Base-by-base conservation (phyloP, 2,329 filamentous ascomycete genomes). In the Colletotrichum musae region DNA sequence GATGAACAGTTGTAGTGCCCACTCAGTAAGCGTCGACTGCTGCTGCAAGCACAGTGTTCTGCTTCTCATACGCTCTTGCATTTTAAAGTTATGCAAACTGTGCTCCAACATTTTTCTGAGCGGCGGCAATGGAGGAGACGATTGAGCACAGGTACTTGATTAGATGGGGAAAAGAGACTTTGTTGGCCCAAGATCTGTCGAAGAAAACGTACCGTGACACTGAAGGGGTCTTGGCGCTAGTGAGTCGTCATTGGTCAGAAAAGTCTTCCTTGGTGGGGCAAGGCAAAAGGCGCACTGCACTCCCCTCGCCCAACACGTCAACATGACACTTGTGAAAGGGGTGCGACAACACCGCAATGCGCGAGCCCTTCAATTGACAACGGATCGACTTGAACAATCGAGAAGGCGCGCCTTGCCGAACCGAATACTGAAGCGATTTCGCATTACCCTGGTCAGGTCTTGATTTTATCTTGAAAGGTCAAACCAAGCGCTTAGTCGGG, bases 301-400 rank as follows among this genome's bases (percentile, higher is more conserved):
- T 26, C 41, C 36, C 43, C 32, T 36, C 32, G 9, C 32, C 32
- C 32, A 36, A 36, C 32, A 6, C 32, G 10, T 10, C 32, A 36
- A 36, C 32, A 36, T 36, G 7, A 9, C 3, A 36, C 32, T 36
- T 36, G 32, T 36, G 32, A 36, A 43, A 43, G 13, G 41, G 41
- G 13, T 43, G 41, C 41, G n/a, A 39, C 28, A 39, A 50, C 41
- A 18, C 28, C 36, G 28, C 5, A 18, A 32, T 32, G 13, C 32
- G 15, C 48, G 39, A 58, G 65, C 65, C 54, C 54, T 68, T 65
- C 41, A 13, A 26, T 57, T 51, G 60, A 65, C 54, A 41, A n/a
- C 26, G 18, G 18, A 18, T 39, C 21, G 24, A 26, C 21, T 10
- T 13, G 47, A 32, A 13, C 45, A 28, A 39, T 21, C 15, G 18